Conservation (phyloP, 345 rosid species). For the Xanthoceras sorbifolium region DNA sequence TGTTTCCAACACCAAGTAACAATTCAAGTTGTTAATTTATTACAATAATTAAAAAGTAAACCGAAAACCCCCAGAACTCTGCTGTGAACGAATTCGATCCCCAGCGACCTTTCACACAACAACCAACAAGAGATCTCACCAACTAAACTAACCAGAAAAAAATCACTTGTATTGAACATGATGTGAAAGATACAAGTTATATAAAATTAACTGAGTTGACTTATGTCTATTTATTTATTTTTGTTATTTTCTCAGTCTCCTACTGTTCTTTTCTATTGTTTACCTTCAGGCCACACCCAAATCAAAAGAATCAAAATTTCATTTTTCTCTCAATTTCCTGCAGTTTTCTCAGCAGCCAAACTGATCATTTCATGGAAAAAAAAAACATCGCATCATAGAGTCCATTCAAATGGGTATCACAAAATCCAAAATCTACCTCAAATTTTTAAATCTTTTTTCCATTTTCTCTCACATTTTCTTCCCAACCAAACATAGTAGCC, state of each 20-base stretch:
- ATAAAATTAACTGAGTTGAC: neutral
- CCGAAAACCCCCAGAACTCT: neutral
- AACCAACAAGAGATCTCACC: neutral
- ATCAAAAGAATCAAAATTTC: no score
- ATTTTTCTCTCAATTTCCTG: conserved; percentile 8
- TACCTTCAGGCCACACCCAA: no score
- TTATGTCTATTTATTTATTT: neutral
- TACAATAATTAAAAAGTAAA: no score
- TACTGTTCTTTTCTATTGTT: neutral
- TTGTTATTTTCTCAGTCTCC: neutral
- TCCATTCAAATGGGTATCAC: neutral
- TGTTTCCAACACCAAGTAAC: conserved; percentile 12
- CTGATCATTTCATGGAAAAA: neutral
- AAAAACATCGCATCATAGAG: neutral
- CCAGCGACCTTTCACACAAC: neutral
- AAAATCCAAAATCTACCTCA: neutral
- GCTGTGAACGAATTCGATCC: neutral
- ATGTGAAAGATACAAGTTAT: neutral
- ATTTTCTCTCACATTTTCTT: neutral
- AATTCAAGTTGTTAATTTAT: neutral
- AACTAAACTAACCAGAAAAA: neutral
- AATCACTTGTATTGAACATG: neutral
- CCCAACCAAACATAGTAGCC: neutral
- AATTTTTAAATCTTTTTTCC: neutral
- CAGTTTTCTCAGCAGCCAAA: conserved; percentile 7